These are phyloP conservation scores for Wickerhamiella spandovensis DNA, from an alignment of 805 yeast species.

Conservation along the genomic window DNA sequence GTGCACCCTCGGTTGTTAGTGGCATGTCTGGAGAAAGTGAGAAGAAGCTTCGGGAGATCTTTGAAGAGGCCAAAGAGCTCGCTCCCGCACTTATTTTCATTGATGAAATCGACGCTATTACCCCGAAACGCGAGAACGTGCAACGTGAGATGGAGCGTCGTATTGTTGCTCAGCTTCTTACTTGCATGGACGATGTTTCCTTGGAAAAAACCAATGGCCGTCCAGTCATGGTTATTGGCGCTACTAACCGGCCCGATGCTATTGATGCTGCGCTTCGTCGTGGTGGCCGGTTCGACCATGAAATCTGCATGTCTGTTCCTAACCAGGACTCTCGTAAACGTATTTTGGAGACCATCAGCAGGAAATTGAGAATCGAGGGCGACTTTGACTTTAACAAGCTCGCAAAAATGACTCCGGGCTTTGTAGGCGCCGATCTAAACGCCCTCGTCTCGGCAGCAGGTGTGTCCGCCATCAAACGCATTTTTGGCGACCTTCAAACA, in stretches of 20 bases:
- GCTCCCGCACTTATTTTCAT: slow-evolving; percentile 92
- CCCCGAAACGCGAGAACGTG: slow-evolving; percentile 96
- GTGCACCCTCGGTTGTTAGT: slow-evolving; percentile 93
- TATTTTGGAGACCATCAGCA: slow-evolving; percentile 64
- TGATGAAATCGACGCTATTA: slow-evolving; percentile 96
- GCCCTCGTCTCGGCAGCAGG: slow-evolving; percentile 94
- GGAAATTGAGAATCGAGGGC: slow-evolving; percentile 51
- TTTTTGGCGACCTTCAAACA: slow-evolving; percentile 40
- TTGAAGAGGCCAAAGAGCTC: slow-evolving; percentile 76
- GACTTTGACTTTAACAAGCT: slow-evolving; percentile 52
- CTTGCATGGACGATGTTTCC: slow-evolving; percentile 87
- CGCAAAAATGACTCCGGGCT: slow-evolving; percentile 93
- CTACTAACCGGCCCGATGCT: slow-evolving; percentile 93
- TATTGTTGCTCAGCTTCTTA: slow-evolving; percentile 87
- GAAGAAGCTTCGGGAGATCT: slow-evolving; percentile 81
- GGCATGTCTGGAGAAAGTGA: slow-evolving; percentile 99
- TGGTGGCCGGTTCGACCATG: slow-evolving; percentile 94
- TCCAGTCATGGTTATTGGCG: slow-evolving; percentile 90
- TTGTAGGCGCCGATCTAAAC: slow-evolving; percentile 93
- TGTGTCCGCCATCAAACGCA: slow-evolving; percentile 81
- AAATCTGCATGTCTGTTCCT: slow-evolving; percentile 90
- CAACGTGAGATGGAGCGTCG: slow-evolving; percentile 97
- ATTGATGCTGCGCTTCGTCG: slow-evolving; percentile 88
- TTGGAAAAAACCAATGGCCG: slow-evolving; percentile 81
- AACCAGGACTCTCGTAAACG: slow-evolving; percentile 67